These are phyloP conservation scores for Diutina pseudorugosa DNA, from an alignment of 1,139 yeast species.

Conservation along the genomic window DNA sequence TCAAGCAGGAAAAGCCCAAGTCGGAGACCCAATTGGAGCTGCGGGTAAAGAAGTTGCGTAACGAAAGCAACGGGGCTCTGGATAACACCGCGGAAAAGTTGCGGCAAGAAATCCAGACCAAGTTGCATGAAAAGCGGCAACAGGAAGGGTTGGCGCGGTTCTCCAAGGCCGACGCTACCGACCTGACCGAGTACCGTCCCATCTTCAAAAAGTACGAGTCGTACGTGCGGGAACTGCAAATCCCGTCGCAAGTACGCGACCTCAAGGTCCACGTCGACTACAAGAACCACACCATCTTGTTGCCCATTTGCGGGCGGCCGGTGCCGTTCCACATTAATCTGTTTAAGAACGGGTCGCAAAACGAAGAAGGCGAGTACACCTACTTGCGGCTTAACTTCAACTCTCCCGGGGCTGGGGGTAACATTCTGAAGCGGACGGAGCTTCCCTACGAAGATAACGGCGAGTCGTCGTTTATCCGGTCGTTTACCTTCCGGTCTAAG, in stretches of 20 bases:
- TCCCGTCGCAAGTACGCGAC: constrained; percentile 75
- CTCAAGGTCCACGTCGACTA: constrained; percentile 79
- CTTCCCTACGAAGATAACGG: constrained; percentile 86
- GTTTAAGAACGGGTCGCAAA: constrained; percentile 88
- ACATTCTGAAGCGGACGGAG: constrained; percentile 57
- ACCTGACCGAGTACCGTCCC: constrained; percentile 52
- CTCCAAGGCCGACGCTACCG: constrained; percentile 63
- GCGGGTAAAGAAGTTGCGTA: constrained; percentile 45
- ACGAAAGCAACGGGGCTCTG: constrained; percentile 61
- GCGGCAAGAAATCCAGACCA: constrained; percentile 72
- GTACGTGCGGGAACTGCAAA: constrained; percentile 83
- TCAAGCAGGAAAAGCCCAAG: constrained; percentile 19
- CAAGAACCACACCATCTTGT: constrained; percentile 76
- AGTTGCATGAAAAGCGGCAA: constrained; percentile 74
- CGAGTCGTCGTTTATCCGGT: constrained; percentile 76
- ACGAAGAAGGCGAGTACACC: constrained; percentile 93
- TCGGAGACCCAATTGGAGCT: constrained; percentile 11
- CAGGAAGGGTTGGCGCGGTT: constrained; percentile 75
- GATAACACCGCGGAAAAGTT: constrained; percentile 57
- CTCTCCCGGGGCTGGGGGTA: constrained; percentile 82
- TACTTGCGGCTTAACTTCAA: constrained; percentile 84
- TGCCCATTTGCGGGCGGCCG: constrained; percentile 92
- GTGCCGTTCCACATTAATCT: constrained; percentile 96
- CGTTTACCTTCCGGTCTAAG: constrained; percentile 78
- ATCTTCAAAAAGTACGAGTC: constrained; percentile 89